phyloP scores from a whole-genome alignment of 1,284 basidiomycete species.

The Coniophora puteana region DNA sequence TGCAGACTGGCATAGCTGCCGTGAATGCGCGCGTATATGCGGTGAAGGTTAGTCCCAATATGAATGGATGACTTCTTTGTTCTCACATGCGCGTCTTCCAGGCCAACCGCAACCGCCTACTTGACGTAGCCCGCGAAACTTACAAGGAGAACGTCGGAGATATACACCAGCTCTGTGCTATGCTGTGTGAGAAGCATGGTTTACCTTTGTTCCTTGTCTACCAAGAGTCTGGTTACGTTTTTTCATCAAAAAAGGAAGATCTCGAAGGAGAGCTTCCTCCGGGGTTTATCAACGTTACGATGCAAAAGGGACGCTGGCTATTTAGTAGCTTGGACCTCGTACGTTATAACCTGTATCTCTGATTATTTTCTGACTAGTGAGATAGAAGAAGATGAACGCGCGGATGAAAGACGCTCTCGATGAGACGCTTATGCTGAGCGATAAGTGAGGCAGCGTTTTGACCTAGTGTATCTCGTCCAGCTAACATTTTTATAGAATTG shows the following conservation, averaged over 20 bases:
- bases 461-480: neutral
- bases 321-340: slow-evolving; percentile 84
- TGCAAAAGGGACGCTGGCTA: slow-evolving; percentile 66
- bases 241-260: slow-evolving; percentile 64
- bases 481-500: slow-evolving; percentile 46
- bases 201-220: slow-evolving; percentile 66
- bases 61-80: neutral
- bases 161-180: slow-evolving; percentile 64
- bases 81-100: slow-evolving; percentile 19
- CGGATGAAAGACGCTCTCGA: slow-evolving; percentile 82
- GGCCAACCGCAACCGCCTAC: slow-evolving; percentile 76
- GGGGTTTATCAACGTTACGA: slow-evolving; percentile 66
- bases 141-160: slow-evolving; percentile 89
- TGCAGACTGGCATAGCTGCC: slow-evolving; percentile 62
- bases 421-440: slow-evolving; percentile 79
- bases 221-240: slow-evolving; percentile 69
- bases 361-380: neutral
- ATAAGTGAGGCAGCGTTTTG: slow-evolving; percentile 43
- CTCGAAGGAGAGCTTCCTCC: slow-evolving; percentile 60
- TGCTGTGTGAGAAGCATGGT: slow-evolving; percentile 55
- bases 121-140: slow-evolving; percentile 91
- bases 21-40: slow-evolving; percentile 81
- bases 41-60: slow-evolving; percentile 50
- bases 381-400: slow-evolving; percentile 81
- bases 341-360: slow-evolving; percentile 16